Percentiles rank a stretch among this genome's conserved stretches.
phyloP scores from a whole-genome alignment of 495 filamentous ascomycete genomes.

The Sordaria brevicollis region DNA sequence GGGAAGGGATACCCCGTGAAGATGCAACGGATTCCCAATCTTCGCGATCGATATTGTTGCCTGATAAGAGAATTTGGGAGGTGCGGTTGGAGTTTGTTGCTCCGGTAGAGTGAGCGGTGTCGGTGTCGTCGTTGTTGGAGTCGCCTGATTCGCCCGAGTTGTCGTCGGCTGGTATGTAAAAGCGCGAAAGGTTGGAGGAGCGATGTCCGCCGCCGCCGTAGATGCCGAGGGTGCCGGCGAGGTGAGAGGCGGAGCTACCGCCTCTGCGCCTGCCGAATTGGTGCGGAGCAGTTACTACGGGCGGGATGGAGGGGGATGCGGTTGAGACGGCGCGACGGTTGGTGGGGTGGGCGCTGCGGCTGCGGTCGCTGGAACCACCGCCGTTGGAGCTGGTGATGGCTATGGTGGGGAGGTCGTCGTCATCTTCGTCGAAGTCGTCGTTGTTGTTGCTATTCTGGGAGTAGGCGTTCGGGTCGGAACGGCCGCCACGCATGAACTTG shows the following conservation, averaged over 20 bases:
- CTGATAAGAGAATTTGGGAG: not conserved
- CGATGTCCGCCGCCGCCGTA: not conserved
- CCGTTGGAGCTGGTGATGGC: not conserved
- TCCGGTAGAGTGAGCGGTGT: not conserved
- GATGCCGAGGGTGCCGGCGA: not conserved
- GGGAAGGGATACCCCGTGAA: constrained; percentile 4
- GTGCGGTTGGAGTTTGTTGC: not conserved
- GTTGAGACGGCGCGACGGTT: not conserved
- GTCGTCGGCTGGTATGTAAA: not conserved
- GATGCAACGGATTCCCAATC: constrained; percentile 26
- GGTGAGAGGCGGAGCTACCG: not conserved
- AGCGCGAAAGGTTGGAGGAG: not conserved
- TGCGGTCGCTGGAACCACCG: not conserved
- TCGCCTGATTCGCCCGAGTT: not conserved
- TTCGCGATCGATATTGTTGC: constrained; percentile 13
- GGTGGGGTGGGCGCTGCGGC: not conserved
- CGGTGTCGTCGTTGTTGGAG: not conserved
- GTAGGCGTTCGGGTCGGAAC: constrained; percentile 3
- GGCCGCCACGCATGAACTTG: constrained; percentile 5
- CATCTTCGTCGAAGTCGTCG: constrained; percentile 6
- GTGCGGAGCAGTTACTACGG: not conserved
- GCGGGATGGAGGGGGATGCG: not conserved
- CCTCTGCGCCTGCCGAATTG: not conserved
- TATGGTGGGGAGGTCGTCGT: not conserved
- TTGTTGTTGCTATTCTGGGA: constrained; percentile 5